phyloP scores from a whole-genome alignment of 31 red algal species.

The Asparagopsis taxiformis region DNA sequence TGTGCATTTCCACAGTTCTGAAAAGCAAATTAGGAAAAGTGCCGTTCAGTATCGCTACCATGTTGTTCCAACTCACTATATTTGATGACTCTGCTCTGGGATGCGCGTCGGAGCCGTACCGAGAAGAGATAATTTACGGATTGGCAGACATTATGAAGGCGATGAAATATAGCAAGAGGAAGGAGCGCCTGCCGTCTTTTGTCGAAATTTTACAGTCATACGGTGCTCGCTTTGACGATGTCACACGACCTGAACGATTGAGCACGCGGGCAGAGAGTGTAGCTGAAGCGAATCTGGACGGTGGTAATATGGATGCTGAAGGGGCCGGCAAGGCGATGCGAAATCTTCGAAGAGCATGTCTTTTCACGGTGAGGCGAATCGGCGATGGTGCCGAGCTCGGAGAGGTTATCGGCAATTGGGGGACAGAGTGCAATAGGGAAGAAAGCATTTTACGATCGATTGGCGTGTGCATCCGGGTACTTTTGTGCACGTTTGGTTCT shows the following conservation, averaged over 20 bases:
- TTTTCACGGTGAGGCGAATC: constrained; percentile 13
- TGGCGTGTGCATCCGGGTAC: constrained; percentile 11
- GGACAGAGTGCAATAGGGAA: not conserved
- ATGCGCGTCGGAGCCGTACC: not conserved
- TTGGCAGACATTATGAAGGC: constrained; percentile 13
- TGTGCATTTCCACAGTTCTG: not conserved
- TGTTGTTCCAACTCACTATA: constrained; percentile 6
- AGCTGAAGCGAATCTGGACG: not conserved
- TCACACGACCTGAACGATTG: not conserved
- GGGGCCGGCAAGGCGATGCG: not conserved
- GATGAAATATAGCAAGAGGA: not conserved
- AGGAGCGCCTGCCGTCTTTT: not conserved
- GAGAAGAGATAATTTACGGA: constrained; percentile 10
- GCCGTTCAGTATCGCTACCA: not conserved
- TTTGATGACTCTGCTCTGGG: constrained; percentile 23
- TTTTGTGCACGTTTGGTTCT: constrained; percentile 33
- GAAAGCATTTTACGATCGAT: constrained; percentile 6
- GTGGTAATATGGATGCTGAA: not conserved
- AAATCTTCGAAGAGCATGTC: constrained; percentile 27
- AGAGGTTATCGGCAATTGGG: not conserved
- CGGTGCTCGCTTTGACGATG: constrained; percentile 8
- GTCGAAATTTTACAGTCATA: constrained; percentile 1
- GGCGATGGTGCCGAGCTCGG: constrained; percentile 1
- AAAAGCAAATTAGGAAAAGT: not conserved
- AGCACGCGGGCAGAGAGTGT: not conserved